Evolutionary conservation across 768 basidiomycete genomes (phyloP).

Genomic region (Kondoa malvinella): DNA sequence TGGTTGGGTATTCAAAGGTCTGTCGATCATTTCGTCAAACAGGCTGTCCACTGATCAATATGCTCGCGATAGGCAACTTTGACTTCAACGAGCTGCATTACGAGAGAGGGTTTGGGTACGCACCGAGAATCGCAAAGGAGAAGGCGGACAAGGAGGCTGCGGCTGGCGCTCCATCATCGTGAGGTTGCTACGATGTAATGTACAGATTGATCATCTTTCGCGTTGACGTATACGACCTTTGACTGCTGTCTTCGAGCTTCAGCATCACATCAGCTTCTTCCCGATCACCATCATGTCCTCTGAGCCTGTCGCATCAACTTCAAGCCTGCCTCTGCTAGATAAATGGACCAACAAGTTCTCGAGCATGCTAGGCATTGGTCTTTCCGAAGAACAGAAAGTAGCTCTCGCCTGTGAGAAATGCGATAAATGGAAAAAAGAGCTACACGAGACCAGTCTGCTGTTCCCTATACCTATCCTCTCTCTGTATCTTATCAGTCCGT

Average conservation of each 20-base stretch:
- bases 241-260: background rate
- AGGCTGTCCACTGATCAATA: background rate
- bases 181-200: conserved; percentile 1
- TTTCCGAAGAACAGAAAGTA: conserved; percentile 10
- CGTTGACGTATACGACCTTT: too few species aligned
- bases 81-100: conserved; percentile 20
- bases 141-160: conserved; percentile 1
- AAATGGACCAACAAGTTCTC: background rate
- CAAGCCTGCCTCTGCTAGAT: background rate
- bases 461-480: background rate
- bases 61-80: conserved; percentile 18
- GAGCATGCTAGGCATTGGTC: background rate
- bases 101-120: conserved; percentile 10
- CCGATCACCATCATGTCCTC: too few species aligned
- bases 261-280: too few species aligned
- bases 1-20: conserved; percentile 92
- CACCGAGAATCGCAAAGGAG: conserved; percentile 2
- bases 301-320: background rate
- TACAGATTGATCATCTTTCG: too few species aligned
- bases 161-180: background rate
- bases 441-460: conserved; percentile 53
- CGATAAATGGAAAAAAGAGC: conserved; percentile 51
- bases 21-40: too few species aligned
- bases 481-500: background rate
- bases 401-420: conserved; percentile 33